Conservation (phyloP, 2,329 filamentous ascomycete genomes). For the Botrytis porri region DNA sequence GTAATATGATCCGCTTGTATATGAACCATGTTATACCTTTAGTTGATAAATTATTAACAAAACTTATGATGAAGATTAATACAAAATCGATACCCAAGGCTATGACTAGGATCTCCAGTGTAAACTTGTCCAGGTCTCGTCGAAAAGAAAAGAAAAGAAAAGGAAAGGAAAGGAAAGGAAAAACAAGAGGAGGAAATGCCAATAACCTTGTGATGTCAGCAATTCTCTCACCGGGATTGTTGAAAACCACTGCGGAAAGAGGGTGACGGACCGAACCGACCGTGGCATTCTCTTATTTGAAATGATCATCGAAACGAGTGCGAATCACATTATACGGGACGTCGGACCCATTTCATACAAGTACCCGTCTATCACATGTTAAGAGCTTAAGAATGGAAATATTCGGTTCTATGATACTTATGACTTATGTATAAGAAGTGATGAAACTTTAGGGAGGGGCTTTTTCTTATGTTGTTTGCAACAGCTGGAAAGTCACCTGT, state of each 20-base stretch:
- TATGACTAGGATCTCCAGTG: neutral
- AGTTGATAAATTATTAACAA: neutral
- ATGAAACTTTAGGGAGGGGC: neutral
- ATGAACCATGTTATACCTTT: too few relatives aligned
- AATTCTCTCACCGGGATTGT: neutral
- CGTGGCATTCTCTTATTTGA: neutral
- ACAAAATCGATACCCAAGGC: neutral
- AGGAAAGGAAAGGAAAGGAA: neutral
- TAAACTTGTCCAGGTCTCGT: neutral
- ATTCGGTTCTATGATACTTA: neutral
- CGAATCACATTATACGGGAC: neutral
- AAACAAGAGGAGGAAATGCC: neutral
- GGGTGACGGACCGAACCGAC: slow-evolving; percentile 13
- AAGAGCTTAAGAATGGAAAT: neutral
- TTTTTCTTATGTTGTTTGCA: neutral
- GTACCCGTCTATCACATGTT: neutral
- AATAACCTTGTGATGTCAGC: neutral
- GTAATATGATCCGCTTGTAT: too few relatives aligned
- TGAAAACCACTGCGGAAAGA: neutral
- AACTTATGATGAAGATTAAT: neutral
- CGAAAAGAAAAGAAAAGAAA: neutral
- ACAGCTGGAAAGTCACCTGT: neutral
- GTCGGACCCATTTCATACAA: neutral
- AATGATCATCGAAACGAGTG: neutral
- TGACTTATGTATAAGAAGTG: neutral